Base-by-base conservation (phyloP, 805 yeast species). In the Pichia ethanolica region DNA sequence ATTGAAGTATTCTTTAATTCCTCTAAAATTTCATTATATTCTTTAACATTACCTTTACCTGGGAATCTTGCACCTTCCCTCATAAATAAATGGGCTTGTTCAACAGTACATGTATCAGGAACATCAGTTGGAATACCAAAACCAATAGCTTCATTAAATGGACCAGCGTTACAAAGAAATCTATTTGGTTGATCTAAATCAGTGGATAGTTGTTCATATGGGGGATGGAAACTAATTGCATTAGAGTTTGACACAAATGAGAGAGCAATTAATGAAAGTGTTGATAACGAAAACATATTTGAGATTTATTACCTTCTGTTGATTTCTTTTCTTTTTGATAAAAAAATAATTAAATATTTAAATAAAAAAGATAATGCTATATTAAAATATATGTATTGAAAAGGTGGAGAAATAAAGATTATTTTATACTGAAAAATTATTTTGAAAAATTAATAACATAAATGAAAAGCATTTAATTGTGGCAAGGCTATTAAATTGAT, bases 1-100 rank as follows among this genome's bases (percentile, higher is more conserved):
- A 14, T 13, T 14, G 59, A 59, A 3, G 73, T 63, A 25, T 56
- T 55, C 37, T 58, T 56, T 59, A 78, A 63, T 44, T 64, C 65
- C 11, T 59, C 53, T 12, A 59, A 52, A 5, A 63, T 25, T 11
- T 51, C 46, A 7, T 52, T 32, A 13, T 55, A 53, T 27, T 61
- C 65, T 20, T 35, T 35, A 11, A 48, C 53, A 5, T 69, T 64
- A 28, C 69, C 66, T 6, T 56, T 64, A 5, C 81, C 71, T 12
- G 86, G 86, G 58, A 71, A 83, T 56, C 93, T 72, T 62, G 83
- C 89, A 34, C 89, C 91, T 58, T 86, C 91, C 59, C 93, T 75
- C 59, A 80, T 81, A 41, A 82, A 63, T 36, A 84, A 64, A 56
- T 83, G 89, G 10, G 81, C 86, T 63, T 86, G 91, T 55, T 75